Conservation (phyloP, 345 rosid genomes). For the Balakata baccata region DNA sequence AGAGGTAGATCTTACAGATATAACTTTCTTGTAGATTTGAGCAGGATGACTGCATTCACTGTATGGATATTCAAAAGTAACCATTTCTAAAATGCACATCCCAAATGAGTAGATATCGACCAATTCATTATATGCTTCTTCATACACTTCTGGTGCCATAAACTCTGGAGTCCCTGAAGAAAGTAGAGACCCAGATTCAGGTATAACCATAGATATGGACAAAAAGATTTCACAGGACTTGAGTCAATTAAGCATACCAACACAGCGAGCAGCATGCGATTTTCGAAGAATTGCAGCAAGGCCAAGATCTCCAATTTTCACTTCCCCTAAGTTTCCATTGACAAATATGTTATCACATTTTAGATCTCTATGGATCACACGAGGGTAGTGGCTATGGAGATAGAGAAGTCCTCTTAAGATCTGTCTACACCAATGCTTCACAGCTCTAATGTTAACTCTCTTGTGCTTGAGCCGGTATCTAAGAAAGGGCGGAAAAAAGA, state of each 20-base stretch:
- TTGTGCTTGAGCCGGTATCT: constrained; percentile 81
- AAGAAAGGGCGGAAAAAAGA: not conserved
- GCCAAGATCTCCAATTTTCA: constrained; percentile 97
- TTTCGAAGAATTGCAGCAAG: constrained; percentile 84
- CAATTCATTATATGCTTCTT: constrained; percentile 91
- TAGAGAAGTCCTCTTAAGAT: constrained; percentile 76
- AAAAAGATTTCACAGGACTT: not conserved
- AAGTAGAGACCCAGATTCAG: constrained; percentile 2
- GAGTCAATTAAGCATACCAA: constrained; percentile 51
- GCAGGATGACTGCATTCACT: constrained; percentile 93
- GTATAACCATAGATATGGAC: not conserved
- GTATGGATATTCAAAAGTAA: constrained; percentile 94
- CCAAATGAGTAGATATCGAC: constrained; percentile 97
- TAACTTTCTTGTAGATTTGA: constrained; percentile 98
- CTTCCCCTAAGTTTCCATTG: constrained; percentile 95
- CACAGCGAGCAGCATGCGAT: constrained; percentile 89
- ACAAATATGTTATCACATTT: constrained; percentile 93
- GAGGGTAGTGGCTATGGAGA: constrained; percentile 84
- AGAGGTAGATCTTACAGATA: constrained; percentile 60
- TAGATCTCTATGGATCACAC: constrained; percentile 93
- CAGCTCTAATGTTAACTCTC: constrained; percentile 83
- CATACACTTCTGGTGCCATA: constrained; percentile 99
- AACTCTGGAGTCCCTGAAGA: constrained; percentile 93
- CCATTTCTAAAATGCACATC: constrained; percentile 98
- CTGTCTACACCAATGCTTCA: constrained; percentile 95